A percentile compares a stretch with the other conserved stretches of the same genome.
Evolutionary conservation across 2,329 filamentous ascomycete species (phyloP).

Genomic region (Clarireedia hainanense): DNA sequence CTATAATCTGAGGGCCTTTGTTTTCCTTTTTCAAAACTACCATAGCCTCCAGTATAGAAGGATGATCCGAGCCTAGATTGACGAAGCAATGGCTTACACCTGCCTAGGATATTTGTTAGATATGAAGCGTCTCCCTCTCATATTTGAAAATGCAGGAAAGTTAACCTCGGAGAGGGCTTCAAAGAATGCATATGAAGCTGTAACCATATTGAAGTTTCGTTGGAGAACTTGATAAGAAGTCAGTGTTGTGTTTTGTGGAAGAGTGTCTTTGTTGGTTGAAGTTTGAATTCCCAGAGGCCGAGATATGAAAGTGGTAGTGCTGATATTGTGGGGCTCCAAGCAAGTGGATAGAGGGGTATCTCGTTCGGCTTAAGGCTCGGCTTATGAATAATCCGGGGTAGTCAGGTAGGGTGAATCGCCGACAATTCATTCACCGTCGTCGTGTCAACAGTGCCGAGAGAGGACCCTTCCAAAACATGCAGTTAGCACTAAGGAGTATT

Average conservation of each 20-base stretch:
- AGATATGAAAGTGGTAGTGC: no score
- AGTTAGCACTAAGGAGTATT: no score
- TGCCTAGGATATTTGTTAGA: constrained; percentile 27
- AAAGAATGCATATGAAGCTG: constrained; percentile 54
- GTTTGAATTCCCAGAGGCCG: no score
- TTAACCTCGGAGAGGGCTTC: constrained; percentile 58
- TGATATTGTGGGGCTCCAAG: no score
- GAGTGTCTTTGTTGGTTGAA: neutral
- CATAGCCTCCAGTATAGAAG: constrained; percentile 65
- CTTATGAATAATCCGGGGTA: neutral
- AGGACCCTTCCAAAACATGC: no score
- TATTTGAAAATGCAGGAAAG: neutral
- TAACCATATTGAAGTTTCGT: constrained; percentile 5
- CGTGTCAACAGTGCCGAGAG: no score
- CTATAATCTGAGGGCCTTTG: constrained; percentile 50
- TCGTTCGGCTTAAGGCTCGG: neutral
- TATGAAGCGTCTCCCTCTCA: neutral
- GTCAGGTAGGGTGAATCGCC: neutral
- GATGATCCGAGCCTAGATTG: constrained; percentile 55
- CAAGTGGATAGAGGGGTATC: constrained; percentile 1
- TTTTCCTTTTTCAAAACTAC: constrained; percentile 64
- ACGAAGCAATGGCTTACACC: constrained; percentile 48
- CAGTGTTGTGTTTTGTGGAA: neutral
- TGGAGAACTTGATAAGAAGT: neutral
- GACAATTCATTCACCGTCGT: no score